phyloP scores from a whole-genome alignment of 768 basidiomycete genomes.

The Suillus cothurnatus region DNA sequence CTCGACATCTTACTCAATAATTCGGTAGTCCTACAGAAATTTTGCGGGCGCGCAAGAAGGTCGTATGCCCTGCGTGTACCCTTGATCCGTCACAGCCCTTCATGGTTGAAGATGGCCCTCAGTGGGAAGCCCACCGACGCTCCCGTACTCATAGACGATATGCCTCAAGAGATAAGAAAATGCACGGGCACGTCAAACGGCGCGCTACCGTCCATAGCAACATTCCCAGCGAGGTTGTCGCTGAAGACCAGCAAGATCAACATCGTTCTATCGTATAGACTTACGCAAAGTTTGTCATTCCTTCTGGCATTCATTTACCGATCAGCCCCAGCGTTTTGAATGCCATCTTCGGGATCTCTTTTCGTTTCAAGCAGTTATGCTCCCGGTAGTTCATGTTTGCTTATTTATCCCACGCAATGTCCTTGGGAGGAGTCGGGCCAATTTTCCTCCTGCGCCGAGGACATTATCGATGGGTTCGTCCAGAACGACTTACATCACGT shows the following conservation, averaged over 20 bases:
- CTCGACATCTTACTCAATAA: constrained; percentile 10
- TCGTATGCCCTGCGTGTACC: constrained; percentile 67
- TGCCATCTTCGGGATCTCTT: background rate
- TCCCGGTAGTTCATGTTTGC: background rate
- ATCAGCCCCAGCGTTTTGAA: background rate
- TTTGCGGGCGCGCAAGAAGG: constrained; percentile 56
- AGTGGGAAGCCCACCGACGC: constrained; percentile 60
- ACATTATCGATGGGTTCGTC: background rate
- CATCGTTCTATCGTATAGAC: background rate
- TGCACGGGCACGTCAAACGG: background rate
- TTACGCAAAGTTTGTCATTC: background rate
- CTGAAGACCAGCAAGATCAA: background rate
- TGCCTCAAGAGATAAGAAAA: constrained; percentile 30
- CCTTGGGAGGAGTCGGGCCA: background rate
- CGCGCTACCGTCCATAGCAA: background rate
- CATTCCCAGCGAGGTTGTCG: background rate
- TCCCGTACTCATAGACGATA: constrained; percentile 58
- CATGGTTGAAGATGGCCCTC: constrained; percentile 57
- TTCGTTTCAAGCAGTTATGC: background rate
- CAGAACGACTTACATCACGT: background rate
- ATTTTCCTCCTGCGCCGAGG: background rate
- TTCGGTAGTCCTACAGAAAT: constrained; percentile 55
- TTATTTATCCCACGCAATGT: constrained; percentile 1
- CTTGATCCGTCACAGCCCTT: constrained; percentile 53
- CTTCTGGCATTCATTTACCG: background rate